Base-by-base conservation (phyloP, 768 basidiomycete genomes). In the Pulveroboletus sp. region DNA sequence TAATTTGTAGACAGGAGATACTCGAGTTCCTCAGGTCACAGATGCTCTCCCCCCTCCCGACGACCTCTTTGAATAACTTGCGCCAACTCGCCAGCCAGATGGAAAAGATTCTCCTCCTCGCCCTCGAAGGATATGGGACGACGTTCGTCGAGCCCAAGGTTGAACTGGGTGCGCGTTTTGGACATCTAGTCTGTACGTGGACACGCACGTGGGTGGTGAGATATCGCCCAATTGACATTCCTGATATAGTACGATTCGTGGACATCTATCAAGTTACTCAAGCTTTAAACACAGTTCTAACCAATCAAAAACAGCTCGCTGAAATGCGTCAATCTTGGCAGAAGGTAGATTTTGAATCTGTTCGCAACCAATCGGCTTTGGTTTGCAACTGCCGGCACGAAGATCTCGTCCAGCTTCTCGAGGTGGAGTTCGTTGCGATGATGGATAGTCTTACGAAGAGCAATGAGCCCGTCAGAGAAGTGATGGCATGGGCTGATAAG, bases 331-430 rank as follows among this genome's bases (percentile, higher is more conserved):
- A 85, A 49, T 89, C 91, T 21, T 93, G 92, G 90, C 75, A 79
- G 54, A 88, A 87, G 67, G 81, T 93, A 39, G 89, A 93, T 64
- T 93, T 93, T 57, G 89, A 93, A 66, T 89, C 88, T 27, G 89
- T 93, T 48, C 81, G 90, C 53, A 93, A 93, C 61, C 91, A 93
- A 62, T 89, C 88, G n/a, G 91, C 91, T 15, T 72, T 93, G 60
- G 91, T 93, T 27, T 92, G 90, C 77, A 92, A 93, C 63, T 93
- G 91, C 66, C 85, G 91, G 43, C 89, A 92, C 57, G 91, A 92
- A 68, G 89, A 92, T 59, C 77, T 93, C 43, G 80, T 89, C 37
- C 89, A 92, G 58, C 76, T 92, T 42, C 69, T 93, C 42, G 90
- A 93, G 64, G 84, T 88, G 47, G 88, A 93, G 66, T 91, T 91